Base-by-base conservation (phyloP, 164 flowering plant genomes). In the Stephania yunnanensis region DNA sequence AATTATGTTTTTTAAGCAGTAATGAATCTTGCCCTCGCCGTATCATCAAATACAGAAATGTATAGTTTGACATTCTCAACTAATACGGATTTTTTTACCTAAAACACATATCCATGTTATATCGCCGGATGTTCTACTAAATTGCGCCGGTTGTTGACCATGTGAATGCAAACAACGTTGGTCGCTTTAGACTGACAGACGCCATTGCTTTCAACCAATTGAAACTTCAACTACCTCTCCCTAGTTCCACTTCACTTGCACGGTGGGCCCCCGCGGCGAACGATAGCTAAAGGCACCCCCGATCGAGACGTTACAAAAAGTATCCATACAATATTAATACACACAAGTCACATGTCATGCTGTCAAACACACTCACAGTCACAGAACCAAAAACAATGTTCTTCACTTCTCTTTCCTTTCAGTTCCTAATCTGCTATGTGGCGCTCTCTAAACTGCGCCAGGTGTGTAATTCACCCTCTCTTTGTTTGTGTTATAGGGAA, bases 401-500 rank as follows among this genome's bases (percentile, higher is more conserved):
- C 19, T 13, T 58, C 22, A 1, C n/a, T 19, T 58, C n/a, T 17
- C 2, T 19, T 5, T 15, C 7, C 2, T 19, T 17, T 19, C 22
- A 20, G 22, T 7, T 20, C 2, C n/a, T 12, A 48, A 48, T n/a
- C 17, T 58, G n/a, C 64, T 19, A 58, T n/a, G 20, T 58, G 64
- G 64, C 20, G n/a, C 20, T 58, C 20, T 15, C 20, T 58, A 58
- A 58, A 1, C 13, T 58, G 64, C 19, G 17, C 64, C 20, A 13
- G 19, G 64, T 58, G 17, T 58, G 22, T 44, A 4, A 13, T 20
- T 15, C 45, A 3, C 36, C 44, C 29, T 71, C 64, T 22, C 6
- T 50, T 25, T 1, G 1, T 11, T 13, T 31, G 19, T 69, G 10
- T 68, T 65, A 7, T 46, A 10, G 10, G 50, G 44, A 87, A 95